These are phyloP conservation scores for Marchantia paleacea DNA, from an alignment of 225 moss, liverwort and hornwort genomes.

Conservation along the genomic window DNA sequence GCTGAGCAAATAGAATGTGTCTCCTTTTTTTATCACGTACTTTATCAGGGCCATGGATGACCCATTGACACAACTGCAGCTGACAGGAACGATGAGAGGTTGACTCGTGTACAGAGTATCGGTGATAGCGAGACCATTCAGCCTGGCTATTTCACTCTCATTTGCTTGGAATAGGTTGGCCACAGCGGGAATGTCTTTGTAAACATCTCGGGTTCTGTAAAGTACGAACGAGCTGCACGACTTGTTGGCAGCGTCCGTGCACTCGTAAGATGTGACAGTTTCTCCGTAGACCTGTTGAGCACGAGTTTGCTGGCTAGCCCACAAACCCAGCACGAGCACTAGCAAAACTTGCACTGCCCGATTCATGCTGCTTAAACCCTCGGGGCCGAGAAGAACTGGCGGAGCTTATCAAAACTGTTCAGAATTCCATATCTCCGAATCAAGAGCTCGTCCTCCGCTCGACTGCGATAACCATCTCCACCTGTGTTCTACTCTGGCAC, in stretches of 20 bases:
- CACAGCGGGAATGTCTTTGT: background rate
- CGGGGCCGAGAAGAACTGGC: background rate
- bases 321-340: slow-evolving; percentile 4
- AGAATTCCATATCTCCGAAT: background rate
- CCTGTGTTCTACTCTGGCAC: no score
- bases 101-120: slow-evolving; percentile 5
- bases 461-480: no score
- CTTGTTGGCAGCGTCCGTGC: slow-evolving; percentile 28
- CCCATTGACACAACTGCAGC: slow-evolving; percentile 46
- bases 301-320: slow-evolving; percentile 10
- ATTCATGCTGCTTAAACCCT: slow-evolving; percentile 4
- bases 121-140: slow-evolving; percentile 22
- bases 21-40: slow-evolving; percentile 44
- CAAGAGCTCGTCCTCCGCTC: no score
- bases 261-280: slow-evolving; percentile 37
- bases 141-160: slow-evolving; percentile 29
- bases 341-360: background rate
- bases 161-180: slow-evolving; percentile 32
- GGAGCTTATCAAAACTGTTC: background rate
- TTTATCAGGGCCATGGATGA: slow-evolving; percentile 43
- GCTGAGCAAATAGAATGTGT: slow-evolving; percentile 55
- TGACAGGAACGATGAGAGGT: slow-evolving; percentile 48
- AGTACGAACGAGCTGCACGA: slow-evolving; percentile 45
- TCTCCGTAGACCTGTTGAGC: slow-evolving; percentile 46
- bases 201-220: slow-evolving; percentile 24